These are phyloP conservation scores for Hymenoscyphus fructigenus DNA, from an alignment of 2,329 filamentous ascomycete genomes.

Conservation along the genomic window DNA sequence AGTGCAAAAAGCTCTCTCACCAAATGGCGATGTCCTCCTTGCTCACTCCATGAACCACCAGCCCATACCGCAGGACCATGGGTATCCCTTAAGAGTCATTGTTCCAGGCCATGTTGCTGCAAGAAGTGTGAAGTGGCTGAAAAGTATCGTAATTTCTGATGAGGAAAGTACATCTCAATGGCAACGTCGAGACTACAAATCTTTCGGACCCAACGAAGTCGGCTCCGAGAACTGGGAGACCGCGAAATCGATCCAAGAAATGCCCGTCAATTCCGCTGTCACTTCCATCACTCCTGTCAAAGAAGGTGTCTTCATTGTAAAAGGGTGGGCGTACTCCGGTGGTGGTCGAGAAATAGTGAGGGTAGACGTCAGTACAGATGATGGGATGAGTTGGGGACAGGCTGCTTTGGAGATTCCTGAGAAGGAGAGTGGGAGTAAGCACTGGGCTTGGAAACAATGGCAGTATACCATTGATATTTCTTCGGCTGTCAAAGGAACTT, in stretches of 20 bases:
- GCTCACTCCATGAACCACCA: slow-evolving; percentile 49
- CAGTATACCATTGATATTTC: slow-evolving; percentile 2
- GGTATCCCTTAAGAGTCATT: slow-evolving; percentile 43
- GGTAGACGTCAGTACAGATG: slow-evolving; percentile 50
- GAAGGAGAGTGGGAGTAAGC: slow-evolving; percentile 26
- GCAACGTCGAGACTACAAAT: slow-evolving; percentile 64
- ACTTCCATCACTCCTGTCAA: slow-evolving; percentile 47
- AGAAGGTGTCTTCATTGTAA: slow-evolving; percentile 34
- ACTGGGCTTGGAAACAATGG: slow-evolving; percentile 12
- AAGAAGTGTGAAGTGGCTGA: slow-evolving; percentile 48
- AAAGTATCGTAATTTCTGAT: slow-evolving; percentile 42
- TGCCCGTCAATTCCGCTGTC: slow-evolving; percentile 66
- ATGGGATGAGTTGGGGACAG: slow-evolving; percentile 52
- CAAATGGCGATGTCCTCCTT: slow-evolving; percentile 48
- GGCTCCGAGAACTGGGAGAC: slow-evolving; percentile 59
- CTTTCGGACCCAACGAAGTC: slow-evolving; percentile 61
- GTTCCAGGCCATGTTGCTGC: slow-evolving; percentile 47
- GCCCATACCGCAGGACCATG: slow-evolving; percentile 45
- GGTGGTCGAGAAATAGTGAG: slow-evolving; percentile 49
- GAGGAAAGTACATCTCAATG: slow-evolving; percentile 46
- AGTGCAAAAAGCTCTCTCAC: slow-evolving; percentile 49
- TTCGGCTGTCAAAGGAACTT: not conserved
- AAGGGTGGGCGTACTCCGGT: slow-evolving; percentile 51
- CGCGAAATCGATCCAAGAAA: slow-evolving; percentile 64
- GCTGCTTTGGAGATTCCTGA: slow-evolving; percentile 43